phyloP scores from a whole-genome alignment of 2,329 filamentous ascomycete genomes.

The Aureobasidium zeae region DNA sequence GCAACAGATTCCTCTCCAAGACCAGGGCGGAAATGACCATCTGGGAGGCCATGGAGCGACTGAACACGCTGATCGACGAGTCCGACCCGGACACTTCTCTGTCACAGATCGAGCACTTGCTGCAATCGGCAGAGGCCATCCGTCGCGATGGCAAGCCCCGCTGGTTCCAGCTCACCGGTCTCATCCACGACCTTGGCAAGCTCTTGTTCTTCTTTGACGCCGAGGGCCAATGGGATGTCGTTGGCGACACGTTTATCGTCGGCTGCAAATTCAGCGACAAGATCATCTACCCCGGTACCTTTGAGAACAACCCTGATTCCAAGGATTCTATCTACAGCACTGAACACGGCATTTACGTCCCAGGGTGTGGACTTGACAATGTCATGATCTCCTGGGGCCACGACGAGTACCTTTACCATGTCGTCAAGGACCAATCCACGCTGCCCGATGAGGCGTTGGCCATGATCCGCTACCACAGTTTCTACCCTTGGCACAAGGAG shows the following conservation, averaged over 20 bases:
- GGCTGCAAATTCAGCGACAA: slow-evolving; percentile 64
- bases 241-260: slow-evolving; percentile 76
- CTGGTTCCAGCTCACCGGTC: slow-evolving; percentile 71
- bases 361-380: slow-evolving; percentile 74
- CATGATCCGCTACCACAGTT: slow-evolving; percentile 89
- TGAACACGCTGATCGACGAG: slow-evolving; percentile 84
- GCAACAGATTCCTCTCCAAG: slow-evolving; percentile 58
- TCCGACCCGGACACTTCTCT: slow-evolving; percentile 83
- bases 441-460: slow-evolving; percentile 75
- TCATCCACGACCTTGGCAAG: slow-evolving; percentile 74
- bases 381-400: slow-evolving; percentile 87
- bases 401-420: slow-evolving; percentile 79
- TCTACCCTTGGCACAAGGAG: slow-evolving; percentile 84
- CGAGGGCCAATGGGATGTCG: slow-evolving; percentile 87
- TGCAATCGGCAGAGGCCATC: slow-evolving; percentile 84
- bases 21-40: slow-evolving; percentile 69
- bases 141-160: slow-evolving; percentile 72
- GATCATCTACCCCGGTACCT: slow-evolving; percentile 75
- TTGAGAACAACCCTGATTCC: slow-evolving; percentile 66
- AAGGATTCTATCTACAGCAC: slow-evolving; percentile 63
- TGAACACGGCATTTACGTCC: slow-evolving; percentile 68
- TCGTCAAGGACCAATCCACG: slow-evolving; percentile 71
- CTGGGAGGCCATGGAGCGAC: slow-evolving; percentile 88
- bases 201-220: slow-evolving; percentile 72
- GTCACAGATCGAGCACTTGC: slow-evolving; percentile 79